Conservation (phyloP, 257 asterid species). For the Buddleja alternifolia region DNA sequence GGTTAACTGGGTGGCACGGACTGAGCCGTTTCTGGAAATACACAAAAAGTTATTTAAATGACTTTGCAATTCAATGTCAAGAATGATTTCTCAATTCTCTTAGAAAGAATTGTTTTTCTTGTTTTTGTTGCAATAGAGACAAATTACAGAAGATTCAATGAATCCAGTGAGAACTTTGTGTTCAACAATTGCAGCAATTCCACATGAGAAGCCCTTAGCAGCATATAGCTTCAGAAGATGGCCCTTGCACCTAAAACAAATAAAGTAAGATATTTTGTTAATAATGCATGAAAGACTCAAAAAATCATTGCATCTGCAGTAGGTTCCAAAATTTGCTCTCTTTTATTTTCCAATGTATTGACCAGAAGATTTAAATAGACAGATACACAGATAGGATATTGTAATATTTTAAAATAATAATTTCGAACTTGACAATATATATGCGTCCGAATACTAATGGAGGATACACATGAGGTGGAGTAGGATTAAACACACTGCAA, state of each 20-base stretch:
- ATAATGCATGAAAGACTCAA: slow-evolving; percentile 2
- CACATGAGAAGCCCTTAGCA: slow-evolving; percentile 35
- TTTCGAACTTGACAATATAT: too few species aligned
- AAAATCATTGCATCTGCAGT: not conserved
- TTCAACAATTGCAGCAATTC: slow-evolving; percentile 58
- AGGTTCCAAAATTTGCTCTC: not conserved
- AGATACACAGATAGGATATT: too few species aligned
- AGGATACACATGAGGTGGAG: too few species aligned
- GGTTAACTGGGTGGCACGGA: too few species aligned
- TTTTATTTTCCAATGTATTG: not conserved
- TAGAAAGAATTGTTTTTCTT: not conserved
- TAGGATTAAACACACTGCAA: not conserved
- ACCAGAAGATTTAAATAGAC: not conserved
- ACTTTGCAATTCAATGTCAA: slow-evolving; percentile 1
- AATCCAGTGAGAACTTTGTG: slow-evolving; percentile 68
- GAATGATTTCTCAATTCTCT: not conserved
- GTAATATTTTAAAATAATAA: too few species aligned
- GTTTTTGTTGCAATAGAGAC: slow-evolving; percentile 34
- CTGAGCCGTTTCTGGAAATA: too few species aligned
- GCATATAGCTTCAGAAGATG: slow-evolving; percentile 53
- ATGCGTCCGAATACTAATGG: too few species aligned
- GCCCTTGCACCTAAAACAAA: slow-evolving; percentile 18
- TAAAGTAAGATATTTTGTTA: not conserved
- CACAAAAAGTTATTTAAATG: not conserved
- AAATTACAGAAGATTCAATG: slow-evolving; percentile 66